Evolutionary conservation across 2,329 filamentous ascomycete species (phyloP).

Genomic region (Penicillium brasilianum): DNA sequence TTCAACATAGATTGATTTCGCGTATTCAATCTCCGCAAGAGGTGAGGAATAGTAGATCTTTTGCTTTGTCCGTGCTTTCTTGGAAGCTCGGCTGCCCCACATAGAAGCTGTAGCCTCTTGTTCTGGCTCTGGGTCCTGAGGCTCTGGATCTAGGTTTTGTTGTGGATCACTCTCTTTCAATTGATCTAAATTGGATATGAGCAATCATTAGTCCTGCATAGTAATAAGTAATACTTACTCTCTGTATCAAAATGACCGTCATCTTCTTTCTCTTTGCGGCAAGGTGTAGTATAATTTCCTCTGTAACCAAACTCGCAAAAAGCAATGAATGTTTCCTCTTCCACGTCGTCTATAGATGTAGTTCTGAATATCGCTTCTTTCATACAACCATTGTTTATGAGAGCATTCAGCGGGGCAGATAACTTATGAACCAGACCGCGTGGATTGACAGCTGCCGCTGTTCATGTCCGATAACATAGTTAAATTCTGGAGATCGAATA

Average conservation of each 20-base stretch:
- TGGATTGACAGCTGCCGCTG: background rate
- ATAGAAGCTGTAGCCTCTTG: background rate
- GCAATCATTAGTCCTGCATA: background rate
- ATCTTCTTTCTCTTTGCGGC: background rate
- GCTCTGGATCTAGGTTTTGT: background rate
- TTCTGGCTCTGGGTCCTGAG: background rate
- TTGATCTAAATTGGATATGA: constrained; percentile 1
- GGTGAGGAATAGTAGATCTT: background rate
- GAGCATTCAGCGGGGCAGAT: background rate
- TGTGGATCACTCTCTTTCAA: background rate
- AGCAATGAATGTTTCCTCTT: background rate
- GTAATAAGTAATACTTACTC: constrained; percentile 3
- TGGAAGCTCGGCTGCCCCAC: background rate
- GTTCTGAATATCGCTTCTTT: background rate
- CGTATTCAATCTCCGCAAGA: background rate
- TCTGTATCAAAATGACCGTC: background rate
- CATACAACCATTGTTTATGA: background rate
- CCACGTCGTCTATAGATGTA: background rate
- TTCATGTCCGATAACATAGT: background rate
- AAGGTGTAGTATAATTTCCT: constrained; percentile 3
- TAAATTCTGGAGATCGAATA: constrained; percentile 3
- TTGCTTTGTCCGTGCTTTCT: background rate
- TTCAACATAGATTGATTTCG: background rate
- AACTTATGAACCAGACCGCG: constrained; percentile 1
- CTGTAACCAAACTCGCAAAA: constrained; percentile 1